Conservation (phyloP, 129 eudicot genomes). For the Flaveria trinervia region DNA sequence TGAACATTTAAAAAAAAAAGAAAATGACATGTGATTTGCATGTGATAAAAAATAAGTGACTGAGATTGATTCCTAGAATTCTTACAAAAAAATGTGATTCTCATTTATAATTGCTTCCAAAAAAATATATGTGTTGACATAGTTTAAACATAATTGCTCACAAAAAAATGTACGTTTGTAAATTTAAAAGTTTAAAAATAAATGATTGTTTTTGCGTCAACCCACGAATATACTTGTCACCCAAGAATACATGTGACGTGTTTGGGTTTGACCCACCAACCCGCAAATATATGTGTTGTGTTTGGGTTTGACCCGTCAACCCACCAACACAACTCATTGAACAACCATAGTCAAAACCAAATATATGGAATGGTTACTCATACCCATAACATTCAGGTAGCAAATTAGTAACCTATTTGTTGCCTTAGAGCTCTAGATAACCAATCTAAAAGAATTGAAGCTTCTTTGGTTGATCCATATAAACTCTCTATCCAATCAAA, state of each 20-base stretch:
- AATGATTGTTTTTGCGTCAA: background rate
- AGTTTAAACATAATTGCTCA: background rate
- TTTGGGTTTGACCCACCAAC: background rate
- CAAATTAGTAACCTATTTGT: background rate
- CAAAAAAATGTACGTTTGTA: background rate
- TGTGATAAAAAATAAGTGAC: too few species aligned
- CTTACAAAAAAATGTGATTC: too few species aligned
- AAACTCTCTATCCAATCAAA: background rate
- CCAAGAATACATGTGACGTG: background rate
- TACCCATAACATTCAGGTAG: background rate
- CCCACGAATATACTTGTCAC: background rate
- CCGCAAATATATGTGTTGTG: background rate
- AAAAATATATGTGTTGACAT: too few species aligned
- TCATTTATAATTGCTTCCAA: too few species aligned
- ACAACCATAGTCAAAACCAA: background rate
- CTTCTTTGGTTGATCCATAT: background rate
- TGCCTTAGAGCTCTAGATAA: background rate
- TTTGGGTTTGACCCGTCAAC: background rate
- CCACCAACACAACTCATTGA: background rate
- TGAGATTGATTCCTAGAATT: too few species aligned
- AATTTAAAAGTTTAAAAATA: background rate
- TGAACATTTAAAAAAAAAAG: too few species aligned
- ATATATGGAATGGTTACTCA: too few species aligned
- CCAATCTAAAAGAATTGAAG: background rate
- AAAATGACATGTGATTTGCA: too few species aligned